Evolutionary conservation across 2,329 filamentous ascomycete species (phyloP).

Genomic region (Fusarium chuoi): DNA sequence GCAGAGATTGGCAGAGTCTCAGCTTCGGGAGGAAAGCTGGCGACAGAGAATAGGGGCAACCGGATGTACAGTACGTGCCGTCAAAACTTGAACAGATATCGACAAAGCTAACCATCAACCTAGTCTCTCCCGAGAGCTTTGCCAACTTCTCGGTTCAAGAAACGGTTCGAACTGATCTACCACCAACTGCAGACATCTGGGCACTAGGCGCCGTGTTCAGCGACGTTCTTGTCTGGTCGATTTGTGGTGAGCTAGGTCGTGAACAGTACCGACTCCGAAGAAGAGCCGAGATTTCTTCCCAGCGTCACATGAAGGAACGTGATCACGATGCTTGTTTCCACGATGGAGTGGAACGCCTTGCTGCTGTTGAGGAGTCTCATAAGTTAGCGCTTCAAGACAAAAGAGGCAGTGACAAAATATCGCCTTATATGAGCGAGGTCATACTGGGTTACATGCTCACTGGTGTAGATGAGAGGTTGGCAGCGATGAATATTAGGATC

Average conservation of each 20-base stretch:
- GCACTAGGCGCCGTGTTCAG: constrained; percentile 21
- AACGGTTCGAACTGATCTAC: background rate
- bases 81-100: rapidly evolving
- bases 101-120: background rate
- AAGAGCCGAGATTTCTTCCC: background rate
- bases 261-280: constrained; percentile 2
- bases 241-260: background rate
- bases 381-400: background rate
- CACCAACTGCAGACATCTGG: constrained; percentile 6
- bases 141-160: background rate
- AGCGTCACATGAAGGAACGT: background rate
- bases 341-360: background rate
- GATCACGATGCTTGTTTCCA: constrained; percentile 6
- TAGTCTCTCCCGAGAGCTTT: constrained; percentile 4
- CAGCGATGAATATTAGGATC: background rate
- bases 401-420: background rate
- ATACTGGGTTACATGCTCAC: background rate
- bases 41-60: background rate
- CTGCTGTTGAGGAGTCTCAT: background rate
- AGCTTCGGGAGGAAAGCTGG: background rate
- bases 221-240: constrained; percentile 21
- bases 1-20: background rate
- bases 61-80: constrained; percentile 15
- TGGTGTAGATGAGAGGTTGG: rapidly evolving
- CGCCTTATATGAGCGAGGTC: background rate